Evolutionary conservation across 257 asterid species (phyloP).

Genomic region (Fraxinus excelsior): DNA sequence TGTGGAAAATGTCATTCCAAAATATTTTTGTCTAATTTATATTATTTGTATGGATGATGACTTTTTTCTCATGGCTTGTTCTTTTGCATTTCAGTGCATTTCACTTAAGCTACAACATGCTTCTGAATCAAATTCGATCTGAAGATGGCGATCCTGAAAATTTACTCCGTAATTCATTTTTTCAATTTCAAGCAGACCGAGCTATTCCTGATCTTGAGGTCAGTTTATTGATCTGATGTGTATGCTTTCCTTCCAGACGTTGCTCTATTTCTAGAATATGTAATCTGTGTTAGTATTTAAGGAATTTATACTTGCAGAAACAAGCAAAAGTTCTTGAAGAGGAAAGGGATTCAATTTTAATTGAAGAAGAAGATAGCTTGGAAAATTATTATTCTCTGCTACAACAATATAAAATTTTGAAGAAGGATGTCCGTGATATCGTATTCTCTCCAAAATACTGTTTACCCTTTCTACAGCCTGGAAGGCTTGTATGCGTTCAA

Average conservation of each 20-base stretch:
- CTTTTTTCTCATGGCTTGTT: slow-evolving; percentile 19
- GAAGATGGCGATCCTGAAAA: slow-evolving; percentile 97
- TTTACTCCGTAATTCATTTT: slow-evolving; percentile 90
- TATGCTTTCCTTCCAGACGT: slow-evolving; percentile 9
- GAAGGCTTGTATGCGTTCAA: slow-evolving; percentile 75
- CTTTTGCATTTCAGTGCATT: slow-evolving; percentile 71
- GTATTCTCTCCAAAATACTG: slow-evolving; percentile 78
- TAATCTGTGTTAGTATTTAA: slow-evolving; percentile 19
- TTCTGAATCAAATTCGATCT: slow-evolving; percentile 88
- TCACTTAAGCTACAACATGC: slow-evolving; percentile 96
- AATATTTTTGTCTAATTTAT: background rate
- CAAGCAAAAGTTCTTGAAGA: slow-evolving; percentile 73
- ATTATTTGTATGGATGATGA: slow-evolving; percentile 13
- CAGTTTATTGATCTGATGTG: slow-evolving; percentile 26
- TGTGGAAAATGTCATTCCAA: background rate
- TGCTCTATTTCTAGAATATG: slow-evolving; percentile 4
- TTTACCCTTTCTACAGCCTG: slow-evolving; percentile 94
- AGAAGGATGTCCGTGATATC: slow-evolving; percentile 61
- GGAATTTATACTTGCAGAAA: slow-evolving; percentile 53
- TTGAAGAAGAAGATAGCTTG: slow-evolving; percentile 92
- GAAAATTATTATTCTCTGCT: slow-evolving; percentile 81
- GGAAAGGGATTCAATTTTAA: slow-evolving; percentile 80
- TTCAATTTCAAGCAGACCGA: slow-evolving; percentile 94
- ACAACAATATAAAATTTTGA: slow-evolving; percentile 72
- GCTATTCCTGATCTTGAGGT: slow-evolving; percentile 96